These are phyloP conservation scores for Magnusiomyces paraingens DNA, from an alignment of 1,139 yeast genomes.

Conservation along the genomic window DNA sequence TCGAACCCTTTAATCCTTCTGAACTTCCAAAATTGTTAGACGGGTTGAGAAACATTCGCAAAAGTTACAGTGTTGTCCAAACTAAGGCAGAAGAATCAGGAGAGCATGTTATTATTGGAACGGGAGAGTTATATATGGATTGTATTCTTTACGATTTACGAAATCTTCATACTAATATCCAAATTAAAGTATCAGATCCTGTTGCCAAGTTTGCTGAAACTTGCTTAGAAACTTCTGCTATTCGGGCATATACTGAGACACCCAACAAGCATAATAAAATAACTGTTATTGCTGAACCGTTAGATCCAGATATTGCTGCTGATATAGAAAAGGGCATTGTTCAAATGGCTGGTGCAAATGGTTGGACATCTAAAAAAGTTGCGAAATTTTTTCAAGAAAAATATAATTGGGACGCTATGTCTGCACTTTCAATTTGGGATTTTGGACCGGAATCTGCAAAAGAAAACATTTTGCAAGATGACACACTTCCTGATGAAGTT, in stretches of 20 bases:
- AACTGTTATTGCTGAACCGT: slow-evolving; percentile 74
- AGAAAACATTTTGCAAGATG: slow-evolving; percentile 64
- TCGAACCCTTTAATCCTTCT: slow-evolving; percentile 75
- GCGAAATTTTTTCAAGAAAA: slow-evolving; percentile 50
- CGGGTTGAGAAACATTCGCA: slow-evolving; percentile 57
- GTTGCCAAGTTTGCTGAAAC: slow-evolving; percentile 78
- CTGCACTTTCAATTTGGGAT: slow-evolving; percentile 77
- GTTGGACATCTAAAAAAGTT: slow-evolving; percentile 37
- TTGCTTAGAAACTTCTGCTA: slow-evolving; percentile 56
- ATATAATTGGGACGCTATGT: slow-evolving; percentile 77
- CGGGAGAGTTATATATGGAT: slow-evolving; percentile 87
- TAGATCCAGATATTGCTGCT: slow-evolving; percentile 46
- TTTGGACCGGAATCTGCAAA: slow-evolving; percentile 59
- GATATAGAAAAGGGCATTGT: slow-evolving; percentile 55
- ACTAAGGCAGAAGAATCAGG: slow-evolving; percentile 83
- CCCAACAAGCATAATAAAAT: slow-evolving; percentile 51
- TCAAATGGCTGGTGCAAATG: slow-evolving; percentile 21
- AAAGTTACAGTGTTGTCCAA: slow-evolving; percentile 58
- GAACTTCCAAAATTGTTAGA: slow-evolving; percentile 68
- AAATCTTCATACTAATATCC: slow-evolving; percentile 52
- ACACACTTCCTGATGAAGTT: slow-evolving; percentile 66
- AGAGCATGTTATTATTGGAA: slow-evolving; percentile 71
- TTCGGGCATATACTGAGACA: slow-evolving; percentile 56
- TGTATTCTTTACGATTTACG: slow-evolving; percentile 76
- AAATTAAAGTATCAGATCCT: slow-evolving; percentile 81